Evolutionary conservation across 179 eudicot genomes (phyloP).

Genomic region (Gypsophila paniculata): DNA sequence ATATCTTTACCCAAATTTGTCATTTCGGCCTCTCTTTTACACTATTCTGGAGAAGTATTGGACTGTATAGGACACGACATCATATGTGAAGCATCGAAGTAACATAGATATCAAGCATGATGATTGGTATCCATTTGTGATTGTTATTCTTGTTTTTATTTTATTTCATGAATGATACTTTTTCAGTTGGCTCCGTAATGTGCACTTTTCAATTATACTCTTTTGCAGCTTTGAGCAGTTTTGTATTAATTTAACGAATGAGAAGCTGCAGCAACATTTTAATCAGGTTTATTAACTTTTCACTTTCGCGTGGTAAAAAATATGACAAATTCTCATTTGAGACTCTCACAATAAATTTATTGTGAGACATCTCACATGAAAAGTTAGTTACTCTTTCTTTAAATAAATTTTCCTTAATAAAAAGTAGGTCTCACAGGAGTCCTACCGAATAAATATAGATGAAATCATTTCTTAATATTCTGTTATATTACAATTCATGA

Average conservation of each 20-base stretch:
- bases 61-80: background rate
- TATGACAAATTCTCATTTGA: no score
- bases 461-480: background rate
- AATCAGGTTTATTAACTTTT: constrained; percentile 59
- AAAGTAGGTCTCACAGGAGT: no score
- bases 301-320: constrained; percentile 2
- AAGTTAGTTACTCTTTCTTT: no score
- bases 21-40: no score
- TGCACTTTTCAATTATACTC: constrained; percentile 16
- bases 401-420: no score
- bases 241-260: constrained; percentile 88
- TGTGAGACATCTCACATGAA: no score
- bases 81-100: background rate
- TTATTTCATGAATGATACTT: background rate
- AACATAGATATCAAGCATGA: background rate
- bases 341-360: no score
- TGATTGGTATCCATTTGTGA: background rate
- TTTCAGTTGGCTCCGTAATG: constrained; percentile 4
- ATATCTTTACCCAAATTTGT: no score
- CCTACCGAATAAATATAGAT: no score
- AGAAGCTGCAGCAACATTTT: constrained; percentile 95
- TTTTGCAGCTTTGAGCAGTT: constrained; percentile 93
- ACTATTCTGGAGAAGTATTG: no score
- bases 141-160: background rate
- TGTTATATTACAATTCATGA: background rate